These are phyloP conservation scores for Kwoniella europaea DNA, from an alignment of 768 basidiomycete species.

Conservation along the genomic window DNA sequence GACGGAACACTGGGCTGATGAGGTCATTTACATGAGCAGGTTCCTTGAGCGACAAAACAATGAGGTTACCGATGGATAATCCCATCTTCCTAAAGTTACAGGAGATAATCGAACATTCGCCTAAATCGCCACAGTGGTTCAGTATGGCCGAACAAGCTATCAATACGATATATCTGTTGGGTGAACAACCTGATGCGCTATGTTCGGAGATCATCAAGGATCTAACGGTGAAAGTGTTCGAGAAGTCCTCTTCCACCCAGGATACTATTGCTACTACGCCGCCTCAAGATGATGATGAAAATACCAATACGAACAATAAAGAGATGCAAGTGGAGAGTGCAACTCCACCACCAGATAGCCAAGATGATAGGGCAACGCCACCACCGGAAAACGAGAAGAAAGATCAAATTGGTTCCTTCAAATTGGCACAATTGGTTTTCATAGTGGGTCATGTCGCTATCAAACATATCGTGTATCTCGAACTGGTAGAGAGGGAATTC, in stretches of 20 bases:
- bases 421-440: constrained; percentile 90
- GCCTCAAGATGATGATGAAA: constrained; percentile 14
- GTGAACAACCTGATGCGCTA: constrained; percentile 86
- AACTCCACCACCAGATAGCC: constrained; percentile 7
- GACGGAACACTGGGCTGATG: too few relatives aligned
- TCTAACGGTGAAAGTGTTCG: constrained; percentile 76
- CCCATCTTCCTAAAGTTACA: constrained; percentile 82
- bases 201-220: constrained; percentile 81
- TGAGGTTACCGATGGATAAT: constrained; percentile 84
- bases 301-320: background rate
- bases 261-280: background rate
- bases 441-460: constrained; percentile 95
- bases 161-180: constrained; percentile 92
- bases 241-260: constrained; percentile 1
- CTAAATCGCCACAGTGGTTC: constrained; percentile 91
- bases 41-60: constrained; percentile 81
- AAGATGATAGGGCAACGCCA: background rate
- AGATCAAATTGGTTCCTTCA: constrained; percentile 73
- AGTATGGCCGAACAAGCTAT: constrained; percentile 94
- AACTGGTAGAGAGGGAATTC: constrained; percentile 93
- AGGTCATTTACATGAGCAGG: too few relatives aligned
- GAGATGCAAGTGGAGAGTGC: constrained; percentile 22
- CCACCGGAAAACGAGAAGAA: constrained; percentile 8
- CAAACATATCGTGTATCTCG: constrained; percentile 95
- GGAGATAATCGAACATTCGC: constrained; percentile 78